Evolutionary conservation across 2,329 filamentous ascomycete genomes (phyloP), one percentile per base, ranked within the genome.

Genomic region (Paecilomyces fulvus): DNA sequence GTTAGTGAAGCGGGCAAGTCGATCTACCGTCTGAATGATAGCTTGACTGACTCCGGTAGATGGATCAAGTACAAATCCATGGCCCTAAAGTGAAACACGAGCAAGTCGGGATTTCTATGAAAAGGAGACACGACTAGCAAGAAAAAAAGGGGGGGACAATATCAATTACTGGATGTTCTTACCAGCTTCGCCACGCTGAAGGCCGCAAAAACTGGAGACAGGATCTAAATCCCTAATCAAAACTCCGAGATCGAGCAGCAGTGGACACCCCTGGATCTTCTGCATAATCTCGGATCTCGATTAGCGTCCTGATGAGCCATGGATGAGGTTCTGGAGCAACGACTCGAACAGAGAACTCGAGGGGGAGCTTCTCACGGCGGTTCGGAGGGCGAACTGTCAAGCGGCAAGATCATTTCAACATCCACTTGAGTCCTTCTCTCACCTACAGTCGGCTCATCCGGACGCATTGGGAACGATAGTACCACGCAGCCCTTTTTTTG

Each of bases 361-460:
- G 17, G 46, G 33, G 46, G 46, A 10, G 48, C 20, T 23, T 49
- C 21, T 12, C 20, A 21, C 21, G 12, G 17, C 17, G 20, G 31
- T 12, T 37, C 30, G 20, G 51, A 23, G 14, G 51, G 51, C 12
- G 51, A 53, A 46, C 51, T 53, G 51, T 53, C 51, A 53, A 53
- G 51, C 51, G 30, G 20, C 51, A 25, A 33, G 51, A 20, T 20
- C 50, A 30, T 10, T 33, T 30, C 23, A 11, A 52, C 20, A 30
- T 12, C 21, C 28, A 52, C 30, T 21, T 7, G 7, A 23, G 21
- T 28, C 12, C 48, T 49, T 20, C 14, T 49, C 20, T 49, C 48
- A 49, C 20, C 20, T 49, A 21, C 20, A 10, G 48, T 12, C 25
- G 20, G 20, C 48, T 43, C 14, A 25, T 43, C 30, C 14, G n/a